phyloP scores from a whole-genome alignment of 169 alveolate species.

The Eimeria sp. region DNA sequence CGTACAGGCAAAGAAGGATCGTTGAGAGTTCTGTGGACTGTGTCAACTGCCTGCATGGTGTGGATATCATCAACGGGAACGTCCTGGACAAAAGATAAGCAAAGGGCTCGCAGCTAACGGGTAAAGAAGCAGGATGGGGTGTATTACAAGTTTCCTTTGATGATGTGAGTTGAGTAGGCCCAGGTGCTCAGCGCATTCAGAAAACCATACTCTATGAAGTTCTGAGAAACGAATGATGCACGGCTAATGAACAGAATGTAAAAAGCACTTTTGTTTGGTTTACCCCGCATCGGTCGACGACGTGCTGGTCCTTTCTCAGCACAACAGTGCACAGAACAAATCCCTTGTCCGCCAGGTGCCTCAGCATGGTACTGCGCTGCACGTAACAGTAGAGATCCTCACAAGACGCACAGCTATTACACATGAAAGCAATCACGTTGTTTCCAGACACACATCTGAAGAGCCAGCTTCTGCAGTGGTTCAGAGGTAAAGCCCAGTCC shows the following conservation, averaged over 20 bases:
- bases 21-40: not conserved
- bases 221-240: not conserved
- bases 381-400: not conserved
- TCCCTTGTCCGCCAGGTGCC: conserved; percentile 39
- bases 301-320: conserved; percentile 46
- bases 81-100: not conserved
- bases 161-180: not conserved
- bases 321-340: conserved; percentile 47
- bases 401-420: not conserved
- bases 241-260: not conserved
- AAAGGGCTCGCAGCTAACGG: not conserved
- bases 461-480: too few species aligned
- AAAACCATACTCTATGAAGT: not conserved
- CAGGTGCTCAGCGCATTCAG: not conserved
- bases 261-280: not conserved
- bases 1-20: conserved; percentile 39
- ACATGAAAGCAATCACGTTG: not conserved
- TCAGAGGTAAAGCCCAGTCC: not conserved
- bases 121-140: not conserved
- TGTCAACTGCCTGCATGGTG: conserved; percentile 45
- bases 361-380: conserved; percentile 45
- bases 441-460: not conserved
- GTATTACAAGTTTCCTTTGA: not conserved
- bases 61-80: conserved; percentile 45
- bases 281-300: conserved; percentile 50